Base-by-base conservation (phyloP, 345 rosid genomes). In the Capsella bursapastoris region DNA sequence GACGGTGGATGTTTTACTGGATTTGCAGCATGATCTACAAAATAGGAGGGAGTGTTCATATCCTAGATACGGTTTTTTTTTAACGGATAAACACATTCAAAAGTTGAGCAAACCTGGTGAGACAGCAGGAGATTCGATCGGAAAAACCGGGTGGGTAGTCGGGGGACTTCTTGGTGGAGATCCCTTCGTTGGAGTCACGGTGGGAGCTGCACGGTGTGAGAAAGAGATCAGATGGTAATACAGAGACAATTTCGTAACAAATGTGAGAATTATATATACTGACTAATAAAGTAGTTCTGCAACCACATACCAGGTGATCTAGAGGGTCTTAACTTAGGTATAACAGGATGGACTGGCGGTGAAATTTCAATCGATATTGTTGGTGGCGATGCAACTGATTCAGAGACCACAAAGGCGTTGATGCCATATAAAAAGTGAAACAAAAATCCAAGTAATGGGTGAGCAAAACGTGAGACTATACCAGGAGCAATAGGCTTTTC, bases 1-100 rank as follows among this genome's bases (percentile, higher is more conserved):
- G 85, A 60, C 4, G 85, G 78, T 37, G 89, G 89, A 67, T 77
- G 43, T 63, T 82, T 78, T 55, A 84, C 74, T 57, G 87, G 89
- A 79, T 85, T 74, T 18, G 41, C 50, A 77, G 61, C 68, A 72
- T 51, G 79, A 73, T 65, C 93, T 93, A 85, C 38, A 52, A 49
- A 58, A 48, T 48, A 67, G 49, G 41, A 53, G 8, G 18, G 51
- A 50, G 67, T 70, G 44, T 61, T 61, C 15, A 71, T 57, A 72
- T 50, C 43, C 40, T 71, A 73, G 47, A 14, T 43, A 75, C 5
- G 0, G 11, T 44, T 48, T 11, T 50, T 71, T 58, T 5, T 44
- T 22, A 22, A 18, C 5, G 59, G 35, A 72, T 41, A 70, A 56
- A 76, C 62, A 53, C 55, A 57, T 37, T 25, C 32, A 32, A 76